These are phyloP conservation scores for Peltaster fructicola DNA, from an alignment of 2,329 filamentous ascomycete genomes.

Conservation along the genomic window DNA sequence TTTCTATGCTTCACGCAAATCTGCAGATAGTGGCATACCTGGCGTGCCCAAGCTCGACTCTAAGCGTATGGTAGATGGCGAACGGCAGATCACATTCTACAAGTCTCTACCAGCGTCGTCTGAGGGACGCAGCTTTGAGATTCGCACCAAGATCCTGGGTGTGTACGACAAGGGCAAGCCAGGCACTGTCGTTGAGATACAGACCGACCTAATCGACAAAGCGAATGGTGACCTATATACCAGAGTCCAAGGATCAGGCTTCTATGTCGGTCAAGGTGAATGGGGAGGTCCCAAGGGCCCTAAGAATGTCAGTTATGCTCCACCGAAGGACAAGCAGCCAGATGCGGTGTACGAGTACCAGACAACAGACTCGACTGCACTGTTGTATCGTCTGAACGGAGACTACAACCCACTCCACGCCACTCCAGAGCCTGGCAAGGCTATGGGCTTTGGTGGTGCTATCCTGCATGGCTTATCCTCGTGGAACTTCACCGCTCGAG, in stretches of 20 bases:
- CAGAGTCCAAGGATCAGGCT: constrained; percentile 50
- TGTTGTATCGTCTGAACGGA: constrained; percentile 69
- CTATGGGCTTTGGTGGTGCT: constrained; percentile 79
- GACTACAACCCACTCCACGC: constrained; percentile 92
- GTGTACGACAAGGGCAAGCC: constrained; percentile 83
- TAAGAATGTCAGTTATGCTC: constrained; percentile 58
- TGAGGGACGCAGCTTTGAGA: constrained; percentile 55
- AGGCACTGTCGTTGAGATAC: constrained; percentile 63
- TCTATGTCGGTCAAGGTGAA: constrained; percentile 62
- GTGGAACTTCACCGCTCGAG: constrained; percentile 65
- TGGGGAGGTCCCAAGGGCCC: constrained; percentile 86
- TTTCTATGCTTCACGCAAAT: constrained; percentile 58
- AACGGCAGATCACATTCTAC: constrained; percentile 61
- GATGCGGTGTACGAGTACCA: constrained; percentile 55
- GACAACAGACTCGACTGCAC: constrained; percentile 53
- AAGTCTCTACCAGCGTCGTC: constrained; percentile 58
- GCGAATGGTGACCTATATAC: constrained; percentile 52
- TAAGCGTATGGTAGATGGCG: constrained; percentile 61
- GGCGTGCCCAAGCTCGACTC: constrained; percentile 61
- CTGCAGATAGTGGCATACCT: constrained; percentile 42
- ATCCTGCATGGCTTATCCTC: constrained; percentile 84
- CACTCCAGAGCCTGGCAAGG: constrained; percentile 62
- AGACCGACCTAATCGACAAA: constrained; percentile 58
- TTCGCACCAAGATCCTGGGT: constrained; percentile 59
- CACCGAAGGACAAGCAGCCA: constrained; percentile 52